Conservation (phyloP, 78 protist genomes). For the Paulinella micropora region DNA sequence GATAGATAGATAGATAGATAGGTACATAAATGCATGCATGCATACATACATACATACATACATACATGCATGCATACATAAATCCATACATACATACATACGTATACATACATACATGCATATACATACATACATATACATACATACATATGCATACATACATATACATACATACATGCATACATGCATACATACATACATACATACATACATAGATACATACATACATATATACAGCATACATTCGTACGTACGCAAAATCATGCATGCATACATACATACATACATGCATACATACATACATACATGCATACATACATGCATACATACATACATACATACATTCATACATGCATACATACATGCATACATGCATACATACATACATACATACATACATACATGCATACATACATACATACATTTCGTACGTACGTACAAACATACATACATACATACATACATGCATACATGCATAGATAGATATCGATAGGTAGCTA, state of each 20-base stretch:
- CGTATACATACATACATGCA: background rate
- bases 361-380: background rate
- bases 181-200: background rate
- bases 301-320: background rate
- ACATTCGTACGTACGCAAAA: background rate
- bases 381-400: slow-evolving; percentile 1
- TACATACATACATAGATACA: background rate
- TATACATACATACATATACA: background rate
- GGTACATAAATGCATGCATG: background rate
- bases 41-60: background rate
- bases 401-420: background rate
- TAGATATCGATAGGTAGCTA: background rate
- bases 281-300: slow-evolving; percentile 5
- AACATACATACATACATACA: background rate
- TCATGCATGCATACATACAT: background rate
- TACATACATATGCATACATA: background rate
- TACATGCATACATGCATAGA: background rate
- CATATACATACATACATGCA: background rate
- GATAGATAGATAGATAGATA: background rate
- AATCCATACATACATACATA: background rate
- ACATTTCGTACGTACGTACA: background rate
- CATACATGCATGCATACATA: background rate
- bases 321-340: background rate
- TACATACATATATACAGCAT: background rate
- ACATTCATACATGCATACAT: background rate